These are phyloP conservation scores for Cicer bijugum DNA, from an alignment of 306 rosid species.

Conservation along the genomic window DNA sequence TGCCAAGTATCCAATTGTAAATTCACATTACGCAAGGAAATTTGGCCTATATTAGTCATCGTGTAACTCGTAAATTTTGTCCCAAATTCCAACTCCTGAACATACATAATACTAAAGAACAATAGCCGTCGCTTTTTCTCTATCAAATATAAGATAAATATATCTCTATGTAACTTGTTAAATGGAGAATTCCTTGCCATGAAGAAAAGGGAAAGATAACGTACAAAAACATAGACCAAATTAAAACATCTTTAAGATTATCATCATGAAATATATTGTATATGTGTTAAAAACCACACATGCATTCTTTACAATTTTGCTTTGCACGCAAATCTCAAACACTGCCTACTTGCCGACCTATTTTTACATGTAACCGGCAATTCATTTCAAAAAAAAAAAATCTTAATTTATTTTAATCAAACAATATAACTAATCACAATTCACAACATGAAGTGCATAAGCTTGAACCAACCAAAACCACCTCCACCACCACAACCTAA, in stretches of 20 bases:
- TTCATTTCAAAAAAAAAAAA: not conserved
- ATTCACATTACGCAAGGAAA: no score
- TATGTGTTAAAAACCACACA: constrained; percentile 15
- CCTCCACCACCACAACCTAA: constrained; percentile 18
- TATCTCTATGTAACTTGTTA: no score
- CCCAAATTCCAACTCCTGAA: no score
- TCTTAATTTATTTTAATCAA: not conserved
- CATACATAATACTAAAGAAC: no score
- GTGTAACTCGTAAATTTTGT: no score
- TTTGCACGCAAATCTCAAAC: constrained; percentile 19
- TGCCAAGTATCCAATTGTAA: no score
- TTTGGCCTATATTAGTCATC: no score
- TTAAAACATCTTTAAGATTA: constrained; percentile 1
- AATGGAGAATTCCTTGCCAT: not conserved
- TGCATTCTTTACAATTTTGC: constrained; percentile 25
- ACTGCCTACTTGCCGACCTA: constrained; percentile 26
- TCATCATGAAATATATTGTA: not conserved
- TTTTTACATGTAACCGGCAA: constrained; percentile 25
- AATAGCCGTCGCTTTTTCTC: no score
- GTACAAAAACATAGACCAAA: not conserved
- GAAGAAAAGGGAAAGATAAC: not conserved
- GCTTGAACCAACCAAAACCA: constrained; percentile 65
- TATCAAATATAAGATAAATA: no score
- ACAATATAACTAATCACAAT: constrained; percentile 4
- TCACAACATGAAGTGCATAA: constrained; percentile 66